Evolutionary conservation across 2,329 filamentous ascomycete genomes (phyloP), one percentile per base, ranked within the genome.

Genomic region (Chaetomium sp.): DNA sequence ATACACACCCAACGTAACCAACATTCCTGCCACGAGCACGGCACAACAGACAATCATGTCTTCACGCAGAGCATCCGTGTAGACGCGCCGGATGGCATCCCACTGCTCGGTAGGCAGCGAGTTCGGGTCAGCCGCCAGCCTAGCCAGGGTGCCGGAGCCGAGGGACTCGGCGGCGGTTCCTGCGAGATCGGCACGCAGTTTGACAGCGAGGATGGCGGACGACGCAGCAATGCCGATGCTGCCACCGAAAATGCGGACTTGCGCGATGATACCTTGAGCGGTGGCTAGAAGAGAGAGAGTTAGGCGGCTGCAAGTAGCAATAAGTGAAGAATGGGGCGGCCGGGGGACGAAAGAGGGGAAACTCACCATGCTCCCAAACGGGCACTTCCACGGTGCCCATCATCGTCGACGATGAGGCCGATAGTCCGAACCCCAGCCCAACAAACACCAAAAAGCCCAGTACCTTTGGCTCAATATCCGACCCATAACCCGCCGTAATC

Each of bases 151-250:
- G 6, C 64, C 56, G 1, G 66, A 53, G 7, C 67, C 59, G 2
- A 72, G 45, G 4, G 66, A 53, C n/a, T 63, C 67, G 2, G n/a
- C 14, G 10, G 60, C 57, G 37, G 74, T 61, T 33, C 66, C 59
- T 3, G 65, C 19, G 19, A 27, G 19, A 27, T 27, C 19, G 19
- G 19, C 2, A 54, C 33, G 63, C 65, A 43, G 67, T 68, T 63
- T 69, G 49, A 57, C 68, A 44, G 61, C 70, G 4, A 79, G 62
- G 12, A 80, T 70, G 12, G 75, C 74, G 0, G 79, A 76, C 19
- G 77, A 81, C 1, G 75, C 71, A 2, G 79, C 76, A 52, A 82
- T 79, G 3, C 79, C 79, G 34, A 81, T 68, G 55, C 78, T 80
- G 5, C 79, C 79, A 4, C 79, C 79, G 0, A 81, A 68, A 27